Base-by-base conservation (phyloP, 23 red algal genomes). In the Gracilaria caudata region DNA sequence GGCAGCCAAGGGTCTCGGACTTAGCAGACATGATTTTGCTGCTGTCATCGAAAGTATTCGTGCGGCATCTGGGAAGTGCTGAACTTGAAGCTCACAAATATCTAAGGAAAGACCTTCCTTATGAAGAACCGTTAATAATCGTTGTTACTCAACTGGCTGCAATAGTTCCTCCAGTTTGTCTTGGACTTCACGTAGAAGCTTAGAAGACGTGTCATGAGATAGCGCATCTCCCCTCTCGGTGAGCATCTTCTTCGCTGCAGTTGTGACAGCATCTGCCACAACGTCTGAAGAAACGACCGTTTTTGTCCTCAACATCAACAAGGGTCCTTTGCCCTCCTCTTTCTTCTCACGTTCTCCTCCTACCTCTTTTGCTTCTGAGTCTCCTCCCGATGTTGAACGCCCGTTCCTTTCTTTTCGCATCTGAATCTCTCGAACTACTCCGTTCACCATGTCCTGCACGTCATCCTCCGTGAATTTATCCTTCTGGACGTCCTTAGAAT, bases 31-130 rank as follows among this genome's bases (percentile, higher is more conserved):
- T 17, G 85, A 89, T 44, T 89, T 89, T 61, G 74, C 72, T 12
- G 85, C 85, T 53, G 85, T 89, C 14, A 79, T 89, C 46, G 85
- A 89, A 77, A 89, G 85, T 23, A 89, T 89, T 53, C 85, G 85
- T 16, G 68, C 85, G 20, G 68, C 85, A 43, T 58, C 71, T 38
- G 74, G 85, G 10, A 64, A 72, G 34, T 79, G 34, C 5, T 89
- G 43, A 78, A 29, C 65, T 47, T 47, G 19, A 47, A 4, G 7
- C 6, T 4, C 2, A 32, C 25, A 28, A 36, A 66, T 8, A 35
- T 66, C 61, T 37, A 35, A 36, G 6, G 19, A 13, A 36, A 1
- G 12, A 0, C 11, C 49, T 53, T 17, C 10, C 41, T 45, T 10
- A 45, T 45, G 10, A 4, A 61, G 57, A 61, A 61, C 57, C 23